Percentiles rank a stretch among this genome's conserved stretches.
Evolutionary conservation across 1,139 yeast genomes (phyloP).

Genomic region (Groenewaldozyma auringiensis): DNA sequence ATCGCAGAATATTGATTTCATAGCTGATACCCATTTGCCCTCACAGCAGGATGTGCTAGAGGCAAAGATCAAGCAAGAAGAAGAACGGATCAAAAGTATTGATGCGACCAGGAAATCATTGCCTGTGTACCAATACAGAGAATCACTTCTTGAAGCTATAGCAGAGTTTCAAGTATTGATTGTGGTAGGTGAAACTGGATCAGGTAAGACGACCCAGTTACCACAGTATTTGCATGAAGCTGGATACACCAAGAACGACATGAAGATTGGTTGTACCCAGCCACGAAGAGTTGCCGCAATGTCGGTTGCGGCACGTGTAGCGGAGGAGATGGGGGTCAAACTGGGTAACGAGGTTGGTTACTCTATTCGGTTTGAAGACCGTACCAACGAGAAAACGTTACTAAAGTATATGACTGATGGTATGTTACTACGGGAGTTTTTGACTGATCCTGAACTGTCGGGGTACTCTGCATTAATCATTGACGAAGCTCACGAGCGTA

Average conservation of each 20-base stretch:
- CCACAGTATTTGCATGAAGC: conserved; percentile 85
- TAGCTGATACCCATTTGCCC: conserved; percentile 31
- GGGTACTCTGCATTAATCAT: conserved; percentile 78
- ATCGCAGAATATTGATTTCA: conserved; percentile 62
- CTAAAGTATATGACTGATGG: conserved; percentile 93
- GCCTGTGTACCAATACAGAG: conserved; percentile 67
- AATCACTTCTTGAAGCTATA: conserved; percentile 56
- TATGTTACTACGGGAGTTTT: conserved; percentile 78
- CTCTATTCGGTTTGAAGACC: conserved; percentile 78
- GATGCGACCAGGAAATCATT: conserved; percentile 51
- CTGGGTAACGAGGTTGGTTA: conserved; percentile 84
- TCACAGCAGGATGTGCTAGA: conserved; percentile 28
- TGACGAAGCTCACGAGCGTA: conserved; percentile 96
- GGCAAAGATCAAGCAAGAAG: conserved; percentile 36
- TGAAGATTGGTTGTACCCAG: conserved; percentile 79
- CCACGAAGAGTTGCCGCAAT: conserved; percentile 96
- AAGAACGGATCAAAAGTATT: conserved; percentile 36
- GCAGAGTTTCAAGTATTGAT: conserved; percentile 64
- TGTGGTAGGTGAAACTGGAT: conserved; percentile 95
- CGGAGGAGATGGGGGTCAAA: conserved; percentile 69
- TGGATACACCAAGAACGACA: conserved; percentile 53
- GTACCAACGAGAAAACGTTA: conserved; percentile 51
- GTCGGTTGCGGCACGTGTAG: conserved; percentile 86
- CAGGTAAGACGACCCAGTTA: conserved; percentile 93
- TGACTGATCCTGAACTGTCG: conserved; percentile 62